Evolutionary conservation across 805 yeast genomes (phyloP).

Genomic region (Candida wancherniae): DNA sequence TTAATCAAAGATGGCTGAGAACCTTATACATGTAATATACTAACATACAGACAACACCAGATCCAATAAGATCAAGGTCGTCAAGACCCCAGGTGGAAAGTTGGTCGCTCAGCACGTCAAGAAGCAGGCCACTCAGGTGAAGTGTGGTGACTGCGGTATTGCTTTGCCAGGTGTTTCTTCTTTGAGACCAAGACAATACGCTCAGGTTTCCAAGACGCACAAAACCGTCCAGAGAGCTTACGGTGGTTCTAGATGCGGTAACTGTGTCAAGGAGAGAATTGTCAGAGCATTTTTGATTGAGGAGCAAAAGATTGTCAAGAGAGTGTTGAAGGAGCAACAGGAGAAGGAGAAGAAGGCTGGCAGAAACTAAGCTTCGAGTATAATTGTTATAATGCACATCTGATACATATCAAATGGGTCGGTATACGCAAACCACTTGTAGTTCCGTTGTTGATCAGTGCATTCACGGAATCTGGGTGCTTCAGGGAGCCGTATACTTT

Average conservation of each 20-base stretch:
- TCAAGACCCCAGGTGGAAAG: slow-evolving; percentile 99
- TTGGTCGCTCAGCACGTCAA: slow-evolving; percentile 96
- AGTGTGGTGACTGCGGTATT: slow-evolving; percentile 83
- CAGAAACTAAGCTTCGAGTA: slow-evolving; percentile 19
- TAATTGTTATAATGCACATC: slow-evolving; percentile 15
- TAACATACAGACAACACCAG: slow-evolving; percentile 88
- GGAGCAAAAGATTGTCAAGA: slow-evolving; percentile 99
- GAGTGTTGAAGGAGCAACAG: slow-evolving; percentile 95
- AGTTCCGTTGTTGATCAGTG: too few species aligned
- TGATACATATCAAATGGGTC: slow-evolving; percentile 1
- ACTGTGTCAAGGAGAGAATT: slow-evolving; percentile 98
- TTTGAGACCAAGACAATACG: slow-evolving; percentile 98
- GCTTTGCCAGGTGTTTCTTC: slow-evolving; percentile 86
- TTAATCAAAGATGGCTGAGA: too few species aligned
- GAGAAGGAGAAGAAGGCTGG: slow-evolving; percentile 69
- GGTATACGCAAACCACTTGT: too few species aligned
- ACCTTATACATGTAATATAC: slow-evolving; percentile 17
- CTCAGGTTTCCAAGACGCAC: slow-evolving; percentile 89
- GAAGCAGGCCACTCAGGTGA: slow-evolving; percentile 83
- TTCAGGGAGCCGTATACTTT: too few species aligned
- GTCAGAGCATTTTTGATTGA: slow-evolving; percentile 99
- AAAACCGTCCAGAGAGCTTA: slow-evolving; percentile 99
- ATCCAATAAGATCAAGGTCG: slow-evolving; percentile 99
- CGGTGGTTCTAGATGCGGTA: slow-evolving; percentile 99
- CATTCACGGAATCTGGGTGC: too few species aligned